Conservation (phyloP, 495 filamentous ascomycete genomes). For the Penicillium pulvis region DNA sequence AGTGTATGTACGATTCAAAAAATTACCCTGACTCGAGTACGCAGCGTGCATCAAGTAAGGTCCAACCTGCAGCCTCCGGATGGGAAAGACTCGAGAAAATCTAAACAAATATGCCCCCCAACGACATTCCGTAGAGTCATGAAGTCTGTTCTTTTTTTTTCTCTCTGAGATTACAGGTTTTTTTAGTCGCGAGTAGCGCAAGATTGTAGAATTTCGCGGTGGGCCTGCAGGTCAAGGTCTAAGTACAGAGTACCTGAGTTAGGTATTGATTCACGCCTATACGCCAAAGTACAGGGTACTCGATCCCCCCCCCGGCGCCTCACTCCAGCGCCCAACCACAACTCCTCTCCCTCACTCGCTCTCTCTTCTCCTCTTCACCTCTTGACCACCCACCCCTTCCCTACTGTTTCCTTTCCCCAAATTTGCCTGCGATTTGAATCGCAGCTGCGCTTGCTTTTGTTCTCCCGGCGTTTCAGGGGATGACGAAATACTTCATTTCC, state of each 20-base stretch:
- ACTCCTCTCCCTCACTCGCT: slow-evolving; percentile 11
- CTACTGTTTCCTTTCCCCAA: slow-evolving; percentile 4
- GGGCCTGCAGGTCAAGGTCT: slow-evolving; percentile 11
- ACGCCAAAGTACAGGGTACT: slow-evolving; percentile 19
- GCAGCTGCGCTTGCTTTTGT: slow-evolving; percentile 26
- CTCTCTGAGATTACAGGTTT: not conserved
- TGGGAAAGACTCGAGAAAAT: slow-evolving; percentile 29
- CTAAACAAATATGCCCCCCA: slow-evolving; percentile 23
- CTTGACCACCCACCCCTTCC: not conserved
- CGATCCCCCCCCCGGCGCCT: slow-evolving; percentile 14
- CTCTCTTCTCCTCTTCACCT: slow-evolving; percentile 11
- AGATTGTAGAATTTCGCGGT: slow-evolving; percentile 17
- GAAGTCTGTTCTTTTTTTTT: not conserved
- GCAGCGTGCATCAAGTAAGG: slow-evolving; percentile 32
- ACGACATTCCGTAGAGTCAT: slow-evolving; percentile 2
- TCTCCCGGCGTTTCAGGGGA: slow-evolving; percentile 31
- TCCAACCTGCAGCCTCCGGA: slow-evolving; percentile 16
- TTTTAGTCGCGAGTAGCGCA: slow-evolving; percentile 23
- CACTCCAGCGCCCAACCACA: slow-evolving; percentile 25
- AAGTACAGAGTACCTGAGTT: slow-evolving; percentile 19
- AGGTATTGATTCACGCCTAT: not conserved
- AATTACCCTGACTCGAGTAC: not conserved
- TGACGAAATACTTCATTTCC: slow-evolving; percentile 23
- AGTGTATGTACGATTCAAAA: not conserved
- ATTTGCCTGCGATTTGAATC: slow-evolving; percentile 16